Conservation (phyloP, 108 stramenopile species). For the Licmophora abbreviata region DNA sequence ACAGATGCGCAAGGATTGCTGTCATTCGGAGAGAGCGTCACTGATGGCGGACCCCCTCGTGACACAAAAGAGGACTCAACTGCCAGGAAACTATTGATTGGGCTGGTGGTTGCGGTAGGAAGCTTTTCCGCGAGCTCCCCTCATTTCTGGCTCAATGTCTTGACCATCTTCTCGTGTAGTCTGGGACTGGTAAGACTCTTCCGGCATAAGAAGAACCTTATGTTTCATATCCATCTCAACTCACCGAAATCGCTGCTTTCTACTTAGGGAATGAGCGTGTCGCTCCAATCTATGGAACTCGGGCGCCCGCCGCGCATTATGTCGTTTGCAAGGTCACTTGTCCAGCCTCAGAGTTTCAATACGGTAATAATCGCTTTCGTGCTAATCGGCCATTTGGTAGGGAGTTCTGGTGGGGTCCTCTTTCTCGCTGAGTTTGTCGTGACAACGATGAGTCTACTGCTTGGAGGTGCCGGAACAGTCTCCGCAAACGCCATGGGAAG, state of each 20-base stretch:
- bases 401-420: slow-evolving; percentile 56
- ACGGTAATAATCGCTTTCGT: slow-evolving; percentile 34
- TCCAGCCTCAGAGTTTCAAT: slow-evolving; percentile 31
- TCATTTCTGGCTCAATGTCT: slow-evolving; percentile 51
- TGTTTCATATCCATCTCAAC: not conserved
- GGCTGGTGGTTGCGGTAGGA: slow-evolving; percentile 25
- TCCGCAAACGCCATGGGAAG: slow-evolving; percentile 47
- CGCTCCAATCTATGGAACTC: slow-evolving; percentile 52
- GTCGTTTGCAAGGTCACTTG: slow-evolving; percentile 22
- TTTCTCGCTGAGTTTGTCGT: slow-evolving; percentile 71
- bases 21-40: slow-evolving; percentile 11
- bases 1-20: slow-evolving; percentile 21
- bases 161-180: slow-evolving; percentile 47
- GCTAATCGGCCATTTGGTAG: slow-evolving; percentile 60
- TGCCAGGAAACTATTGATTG: slow-evolving; percentile 25
- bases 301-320: slow-evolving; percentile 17
- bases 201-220: slow-evolving; percentile 3
- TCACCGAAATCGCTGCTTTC: not conserved
- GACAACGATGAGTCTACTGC: slow-evolving; percentile 41
- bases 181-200: slow-evolving; percentile 23
- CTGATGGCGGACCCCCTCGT: slow-evolving; percentile 3
- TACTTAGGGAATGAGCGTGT: slow-evolving; percentile 36
- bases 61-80: slow-evolving; percentile 13
- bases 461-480: slow-evolving; percentile 62
- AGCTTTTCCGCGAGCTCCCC: slow-evolving; percentile 48